These are phyloP conservation scores for Anisodus acutangulus DNA, from an alignment of 257 asterid species.

Conservation along the genomic window DNA sequence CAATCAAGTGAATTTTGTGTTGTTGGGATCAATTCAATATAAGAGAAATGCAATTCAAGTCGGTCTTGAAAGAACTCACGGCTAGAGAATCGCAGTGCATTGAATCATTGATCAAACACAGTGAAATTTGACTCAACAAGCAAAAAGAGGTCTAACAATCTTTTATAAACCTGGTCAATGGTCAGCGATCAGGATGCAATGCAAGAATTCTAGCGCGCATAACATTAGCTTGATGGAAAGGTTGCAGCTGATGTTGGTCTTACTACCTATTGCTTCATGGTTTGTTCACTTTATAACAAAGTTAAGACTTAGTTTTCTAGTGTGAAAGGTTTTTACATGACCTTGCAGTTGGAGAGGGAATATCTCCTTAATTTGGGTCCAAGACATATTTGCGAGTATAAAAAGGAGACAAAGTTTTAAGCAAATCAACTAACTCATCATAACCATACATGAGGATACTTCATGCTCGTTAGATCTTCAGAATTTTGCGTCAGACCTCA, in stretches of 20 bases:
- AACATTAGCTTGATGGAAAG: not conserved
- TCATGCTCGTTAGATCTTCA: not conserved
- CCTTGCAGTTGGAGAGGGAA: not conserved
- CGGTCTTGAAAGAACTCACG: not conserved
- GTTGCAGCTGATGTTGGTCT: not conserved
- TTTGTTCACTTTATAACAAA: not conserved
- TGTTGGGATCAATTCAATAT: too few relatives aligned
- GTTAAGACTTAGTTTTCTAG: not conserved
- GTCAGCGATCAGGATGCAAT: not conserved
- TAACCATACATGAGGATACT: not conserved
- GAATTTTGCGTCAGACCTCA: not conserved
- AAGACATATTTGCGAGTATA: not conserved
- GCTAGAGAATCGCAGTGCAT: not conserved
- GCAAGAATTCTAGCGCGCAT: not conserved
- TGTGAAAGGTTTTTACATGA: not conserved
- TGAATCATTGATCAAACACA: not conserved
- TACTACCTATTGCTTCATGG: not conserved
- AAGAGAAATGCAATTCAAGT: too few relatives aligned
- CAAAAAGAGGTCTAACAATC: not conserved
- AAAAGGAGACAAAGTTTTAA: not conserved
- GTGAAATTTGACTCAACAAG: not conserved
- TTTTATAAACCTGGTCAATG: not conserved
- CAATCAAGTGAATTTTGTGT: too few relatives aligned
- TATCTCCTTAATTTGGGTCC: not conserved
- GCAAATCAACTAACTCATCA: not conserved